Evolutionary conservation across 495 filamentous ascomycete genomes (phyloP), one percentile per base, ranked within the genome.

Genomic region (Sphaerosporella brunnea): DNA sequence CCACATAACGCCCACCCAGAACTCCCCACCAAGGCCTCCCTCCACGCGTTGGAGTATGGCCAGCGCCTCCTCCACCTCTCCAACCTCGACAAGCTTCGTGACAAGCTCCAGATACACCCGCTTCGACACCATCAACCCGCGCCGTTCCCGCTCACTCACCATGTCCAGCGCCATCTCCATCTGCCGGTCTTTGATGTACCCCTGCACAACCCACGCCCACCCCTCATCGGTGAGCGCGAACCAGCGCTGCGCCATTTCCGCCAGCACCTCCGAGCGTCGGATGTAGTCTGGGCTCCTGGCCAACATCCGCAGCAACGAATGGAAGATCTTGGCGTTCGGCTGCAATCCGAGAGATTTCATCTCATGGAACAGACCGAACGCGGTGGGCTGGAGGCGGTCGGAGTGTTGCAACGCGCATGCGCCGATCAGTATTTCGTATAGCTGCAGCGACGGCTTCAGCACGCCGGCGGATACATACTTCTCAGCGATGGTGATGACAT

Each of bases 241-340:
- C 79, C 82, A 90, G 50, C 76, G 64, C 48, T 73, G 68, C 56
- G 73, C 72, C 71, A 87, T 79, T 18, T 75, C 75, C 36, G 68
- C 59, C 20, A 96, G 63, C n/a, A 93, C 67, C 24, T 78, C 67
- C 28, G 70, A 67, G 19, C 85, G 78, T 9, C 86, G 67, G 1
- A 85, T 36, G 51, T 90, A 86, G 62, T 95, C 78, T 0, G 88
- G 86, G 11, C 84, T 75, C 19, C 87, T 73, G 4, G 74, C 74
- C 75, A 86, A 44, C 23, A 52, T 16, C 68, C 78, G 76, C 36
- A 96, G 62, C 13, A 78, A 72, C 51, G 71, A 71, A 62, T 90
- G 79, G 52, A 82, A 84, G 2, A 79, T 73, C 3, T 65, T 68
- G 1, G 72, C 68, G 53, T 84, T 78, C 11, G 71, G 67, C 20